Percentiles rank a stretch among this genome's conserved stretches.
Conservation (phyloP, 768 basidiomycete species). For the Lenzites betulinus region DNA sequence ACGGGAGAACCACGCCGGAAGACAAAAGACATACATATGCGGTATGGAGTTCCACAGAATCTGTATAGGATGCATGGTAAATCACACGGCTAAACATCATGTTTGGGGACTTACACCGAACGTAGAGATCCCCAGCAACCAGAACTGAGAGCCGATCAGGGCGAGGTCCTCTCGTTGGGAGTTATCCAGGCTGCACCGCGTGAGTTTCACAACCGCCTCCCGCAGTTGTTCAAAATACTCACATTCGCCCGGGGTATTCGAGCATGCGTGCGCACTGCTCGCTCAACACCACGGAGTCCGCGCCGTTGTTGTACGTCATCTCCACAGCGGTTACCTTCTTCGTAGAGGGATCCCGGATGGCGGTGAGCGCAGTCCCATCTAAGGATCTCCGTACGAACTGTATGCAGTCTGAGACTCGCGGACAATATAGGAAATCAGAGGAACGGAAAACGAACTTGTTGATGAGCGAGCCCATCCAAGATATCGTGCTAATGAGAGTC, state of each 20-base stretch:
- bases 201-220: neutral
- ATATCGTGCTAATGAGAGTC: neutral
- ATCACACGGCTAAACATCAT: neutral
- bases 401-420: too few species aligned
- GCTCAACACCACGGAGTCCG: slow-evolving; percentile 27
- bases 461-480: neutral
- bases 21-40: slow-evolving; percentile 46
- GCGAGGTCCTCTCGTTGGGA: slow-evolving; percentile 50
- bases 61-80: slow-evolving; percentile 12
- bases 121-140: slow-evolving; percentile 55
- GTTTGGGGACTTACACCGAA: slow-evolving; percentile 34
- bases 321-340: slow-evolving; percentile 29
- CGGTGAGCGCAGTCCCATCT: neutral
- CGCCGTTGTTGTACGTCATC: slow-evolving; percentile 25
- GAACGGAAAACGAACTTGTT: too few species aligned
- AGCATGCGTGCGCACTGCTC: slow-evolving; percentile 47
- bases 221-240: slow-evolving; percentile 21
- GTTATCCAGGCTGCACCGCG: slow-evolving; percentile 40
- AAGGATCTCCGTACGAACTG: neutral
- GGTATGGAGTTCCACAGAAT: slow-evolving; percentile 55
- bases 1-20: neutral
- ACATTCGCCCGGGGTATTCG: slow-evolving; percentile 49
- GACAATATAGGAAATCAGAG: too few species aligned
- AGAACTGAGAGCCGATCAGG: slow-evolving; percentile 52
- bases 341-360: neutral